A percentile compares a stretch with the other conserved stretches of the same genome.
Evolutionary conservation across 345 rosid genomes (phyloP).

Genomic region (Melastoma malabathricum): DNA sequence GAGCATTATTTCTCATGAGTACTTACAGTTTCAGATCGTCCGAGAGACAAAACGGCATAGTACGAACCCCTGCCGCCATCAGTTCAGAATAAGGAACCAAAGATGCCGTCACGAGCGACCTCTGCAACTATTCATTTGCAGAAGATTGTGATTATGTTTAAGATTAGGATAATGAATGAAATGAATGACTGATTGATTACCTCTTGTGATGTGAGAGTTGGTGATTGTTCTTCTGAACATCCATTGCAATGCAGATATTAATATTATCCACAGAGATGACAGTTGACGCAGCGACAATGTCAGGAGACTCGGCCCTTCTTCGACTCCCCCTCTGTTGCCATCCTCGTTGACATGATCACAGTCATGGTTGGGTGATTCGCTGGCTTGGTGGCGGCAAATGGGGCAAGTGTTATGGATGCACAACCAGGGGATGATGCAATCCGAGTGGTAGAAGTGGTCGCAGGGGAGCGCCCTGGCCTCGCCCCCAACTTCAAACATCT

Average conservation of each 20-base stretch:
- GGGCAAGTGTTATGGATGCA: conserved; percentile 62
- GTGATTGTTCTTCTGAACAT: background rate
- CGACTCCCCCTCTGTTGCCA: background rate
- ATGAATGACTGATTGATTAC: too few species aligned
- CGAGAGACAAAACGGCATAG: too few species aligned
- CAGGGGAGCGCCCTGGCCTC: conserved; percentile 49
- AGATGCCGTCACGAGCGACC: too few species aligned
- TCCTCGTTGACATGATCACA: background rate
- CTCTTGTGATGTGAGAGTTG: too few species aligned
- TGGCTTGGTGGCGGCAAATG: conserved; percentile 35
- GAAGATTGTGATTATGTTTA: too few species aligned
- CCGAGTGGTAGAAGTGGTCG: conserved; percentile 55
- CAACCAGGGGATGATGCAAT: conserved; percentile 67
- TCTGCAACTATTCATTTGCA: too few species aligned
- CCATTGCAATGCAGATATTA: conserved; percentile 23
- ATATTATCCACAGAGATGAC: conserved; percentile 19
- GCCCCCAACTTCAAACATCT: conserved; percentile 42
- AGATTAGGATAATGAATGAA: too few species aligned
- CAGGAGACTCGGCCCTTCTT: conserved; percentile 12
- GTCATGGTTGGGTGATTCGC: conserved; percentile 3
- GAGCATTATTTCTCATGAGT: too few species aligned
- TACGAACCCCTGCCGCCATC: too few species aligned
- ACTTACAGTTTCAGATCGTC: too few species aligned
- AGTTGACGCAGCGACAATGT: conserved; percentile 20
- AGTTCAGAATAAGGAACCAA: too few species aligned